Evolutionary conservation across 352 stramenopile genomes (phyloP).

Genomic region (Globisporangium nagaii): DNA sequence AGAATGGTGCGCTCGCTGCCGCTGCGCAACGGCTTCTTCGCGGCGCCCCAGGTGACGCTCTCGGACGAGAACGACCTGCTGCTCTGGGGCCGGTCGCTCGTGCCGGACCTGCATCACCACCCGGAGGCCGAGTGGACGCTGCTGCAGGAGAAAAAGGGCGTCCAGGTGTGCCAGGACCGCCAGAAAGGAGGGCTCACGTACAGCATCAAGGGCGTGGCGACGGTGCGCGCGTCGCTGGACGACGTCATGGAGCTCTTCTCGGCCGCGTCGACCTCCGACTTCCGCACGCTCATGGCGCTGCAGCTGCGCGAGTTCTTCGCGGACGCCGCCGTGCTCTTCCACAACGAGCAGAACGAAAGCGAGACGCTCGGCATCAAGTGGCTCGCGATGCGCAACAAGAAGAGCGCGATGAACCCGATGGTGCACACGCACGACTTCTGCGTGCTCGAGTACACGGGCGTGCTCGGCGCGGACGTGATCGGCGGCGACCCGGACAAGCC

Average conservation of each 20-base stretch:
- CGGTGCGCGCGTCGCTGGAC: constrained; percentile 53
- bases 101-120: constrained; percentile 62
- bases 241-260: constrained; percentile 83
- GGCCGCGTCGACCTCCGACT: constrained; percentile 43
- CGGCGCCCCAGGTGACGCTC: constrained; percentile 47
- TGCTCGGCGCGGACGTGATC: constrained; percentile 48
- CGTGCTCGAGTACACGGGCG: constrained; percentile 69
- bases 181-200: constrained; percentile 81
- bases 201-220: constrained; percentile 57
- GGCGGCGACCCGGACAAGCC: constrained; percentile 35
- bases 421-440: constrained; percentile 61
- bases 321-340: constrained; percentile 68
- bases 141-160: constrained; percentile 62
- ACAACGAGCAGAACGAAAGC: constrained; percentile 68
- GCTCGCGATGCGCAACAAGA: constrained; percentile 64
- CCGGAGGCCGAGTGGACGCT: constrained; percentile 75
- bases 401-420: constrained; percentile 39
- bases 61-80: constrained; percentile 68
- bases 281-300: constrained; percentile 67
- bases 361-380: constrained; percentile 81
- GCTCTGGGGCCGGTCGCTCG: constrained; percentile 63
- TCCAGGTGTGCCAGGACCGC: constrained; percentile 68
- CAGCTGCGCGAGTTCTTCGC: constrained; percentile 68
- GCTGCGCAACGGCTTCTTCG: constrained; percentile 75
- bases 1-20: constrained; percentile 75